Evolutionary conservation across 2,329 filamentous ascomycete genomes (phyloP), one percentile per base, ranked within the genome.

Genomic region (Aspergillus caelatus): DNA sequence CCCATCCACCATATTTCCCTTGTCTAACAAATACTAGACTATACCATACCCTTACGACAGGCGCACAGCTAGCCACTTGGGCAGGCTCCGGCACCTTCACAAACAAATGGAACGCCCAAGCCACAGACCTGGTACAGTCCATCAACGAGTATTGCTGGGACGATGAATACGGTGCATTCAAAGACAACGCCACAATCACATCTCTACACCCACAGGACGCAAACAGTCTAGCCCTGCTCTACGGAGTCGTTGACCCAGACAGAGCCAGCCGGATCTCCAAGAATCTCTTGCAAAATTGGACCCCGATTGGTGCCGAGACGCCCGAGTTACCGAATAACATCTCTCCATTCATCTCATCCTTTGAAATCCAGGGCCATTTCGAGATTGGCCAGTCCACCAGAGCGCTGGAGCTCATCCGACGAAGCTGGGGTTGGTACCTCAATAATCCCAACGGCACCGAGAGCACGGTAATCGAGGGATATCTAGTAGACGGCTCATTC

Each of bases 391-490:
- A 82, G 62, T 72, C 86, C 1, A 71, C 75, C 9, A 82, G 86
- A 41, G 85, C 86, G 0, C 75, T 89, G 0, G 79, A 84, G 12
- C 80, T 89, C 19, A 84, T 89, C 36, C 82, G 85, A 7, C 76
- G 77, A 10, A 80, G 79, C 56, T 89, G 87, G 87, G 87, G 86
- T 12, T 88, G 85, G 84, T 88, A 88, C 67, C 74, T 87, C 19
- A 78, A 83, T 63, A 82, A 88, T 62, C 80, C 82, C 1, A 83
- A 86, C 66, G 85, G 85, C n/a, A 88, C 86, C 0, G 78, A 83
- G 61, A 84, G 81, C 48, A 89, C 87, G 0, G 81, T 86, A 23
- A 81, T 88, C 30, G 87, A 89, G 72, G 87, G 86, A 0, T 88
- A 87, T 63, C 78, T 86, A 1, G 73, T 72, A 0, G 81, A 89